Evolutionary conservation across 2,329 filamentous ascomycete species (phyloP), one percentile per base, ranked within the genome.

Genomic region (Penicillium corylophilum): DNA sequence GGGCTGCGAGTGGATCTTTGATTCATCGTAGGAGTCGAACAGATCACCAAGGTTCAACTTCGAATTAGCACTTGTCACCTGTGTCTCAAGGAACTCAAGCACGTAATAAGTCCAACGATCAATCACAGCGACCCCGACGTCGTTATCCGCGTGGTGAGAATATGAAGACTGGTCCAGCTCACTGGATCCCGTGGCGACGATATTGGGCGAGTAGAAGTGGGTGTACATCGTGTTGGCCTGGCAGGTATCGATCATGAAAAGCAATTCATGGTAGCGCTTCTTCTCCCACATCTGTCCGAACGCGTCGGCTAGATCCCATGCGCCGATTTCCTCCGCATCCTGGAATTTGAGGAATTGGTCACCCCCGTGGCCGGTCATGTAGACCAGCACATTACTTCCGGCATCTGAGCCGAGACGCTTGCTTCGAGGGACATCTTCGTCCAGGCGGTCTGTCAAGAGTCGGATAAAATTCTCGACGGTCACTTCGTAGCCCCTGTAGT

Each of bases 251-350:
- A 99, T 99, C 94, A 99, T 99, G 79, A 99, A 99, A 51, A 99
- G 83, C 62, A 99, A 86, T 74, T 99, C 94, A 71, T 97, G 90
- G 74, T 97, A 99, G 79, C 94, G 87, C 78, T 95, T 95, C 84
- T 99, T 99, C 81, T 99, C 94, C 89, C 92, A 96, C 94, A 99
- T 99, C 78, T 99, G 93, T 74, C 95, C 91, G 71, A 99, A 97
- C 0, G 94, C 94, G 72, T 99, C 90, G 5, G 95, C 94, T 51
- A 99, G 78, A 74, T 99, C 94, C 71, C 95, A 96, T 0, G 91
- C 91, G 50, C 90, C 92, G 60, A 99, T 97, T 74, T 99, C 94
- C 72, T 99, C 94, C 6, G 91, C 90, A 64, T 99, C 94, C 72
- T 99, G 94, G 67, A 99, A 99, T 72, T 99, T 99, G 53, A 99